Evolutionary conservation across 139 green algal species (phyloP).

Genomic region (Nannochloris sp.): DNA sequence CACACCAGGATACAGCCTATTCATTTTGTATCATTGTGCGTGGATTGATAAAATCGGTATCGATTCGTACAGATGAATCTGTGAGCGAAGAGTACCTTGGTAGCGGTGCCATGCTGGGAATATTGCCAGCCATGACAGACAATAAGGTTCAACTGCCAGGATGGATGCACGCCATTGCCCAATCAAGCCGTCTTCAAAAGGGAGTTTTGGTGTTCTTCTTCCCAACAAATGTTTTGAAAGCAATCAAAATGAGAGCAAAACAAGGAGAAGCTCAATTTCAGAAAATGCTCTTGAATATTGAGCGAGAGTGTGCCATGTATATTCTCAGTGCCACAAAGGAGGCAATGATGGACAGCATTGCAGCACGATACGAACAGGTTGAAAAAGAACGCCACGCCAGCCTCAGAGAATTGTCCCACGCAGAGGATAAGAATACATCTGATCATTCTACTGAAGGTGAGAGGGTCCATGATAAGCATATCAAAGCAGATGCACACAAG

Average conservation of each 20-base stretch:
- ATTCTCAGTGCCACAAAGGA: neutral
- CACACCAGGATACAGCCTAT: neutral
- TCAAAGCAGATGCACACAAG: neutral
- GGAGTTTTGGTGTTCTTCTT: constrained; percentile 9
- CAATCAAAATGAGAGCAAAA: neutral
- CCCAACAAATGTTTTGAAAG: neutral
- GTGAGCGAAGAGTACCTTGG: neutral
- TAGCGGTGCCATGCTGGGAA: constrained; percentile 1
- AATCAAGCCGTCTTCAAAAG: constrained; percentile 7
- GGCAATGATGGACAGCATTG: too few species aligned
- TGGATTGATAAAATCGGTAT: neutral
- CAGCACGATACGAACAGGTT: too few species aligned
- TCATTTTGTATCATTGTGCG: neutral
- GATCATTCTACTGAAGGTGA: too few species aligned
- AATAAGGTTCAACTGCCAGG: neutral
- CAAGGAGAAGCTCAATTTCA: neutral
- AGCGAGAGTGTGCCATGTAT: neutral
- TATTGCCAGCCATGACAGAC: neutral
- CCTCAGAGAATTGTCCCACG: too few species aligned
- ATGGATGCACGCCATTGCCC: neutral
- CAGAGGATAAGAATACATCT: too few species aligned
- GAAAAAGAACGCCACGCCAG: too few species aligned
- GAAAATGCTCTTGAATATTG: neutral
- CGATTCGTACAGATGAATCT: neutral
- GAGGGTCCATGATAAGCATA: too few species aligned